phyloP scores from a whole-genome alignment of 2,329 filamentous ascomycete genomes.

The Alternaria gaisen region DNA sequence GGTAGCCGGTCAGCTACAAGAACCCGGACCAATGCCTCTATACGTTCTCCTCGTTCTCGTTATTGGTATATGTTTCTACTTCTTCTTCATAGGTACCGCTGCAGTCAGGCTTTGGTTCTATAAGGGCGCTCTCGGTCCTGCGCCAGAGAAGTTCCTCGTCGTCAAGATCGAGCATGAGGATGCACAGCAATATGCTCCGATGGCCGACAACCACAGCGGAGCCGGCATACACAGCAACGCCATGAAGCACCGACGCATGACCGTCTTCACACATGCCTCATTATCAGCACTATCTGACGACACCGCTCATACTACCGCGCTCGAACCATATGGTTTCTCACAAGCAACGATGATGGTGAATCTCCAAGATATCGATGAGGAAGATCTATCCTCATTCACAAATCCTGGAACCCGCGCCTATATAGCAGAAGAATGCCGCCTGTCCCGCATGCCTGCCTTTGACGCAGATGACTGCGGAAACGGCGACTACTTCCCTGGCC shows the following conservation, averaged over 20 bases:
- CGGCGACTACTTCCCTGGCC: slow-evolving; percentile 35
- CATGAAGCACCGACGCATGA: not conserved
- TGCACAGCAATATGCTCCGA: not conserved
- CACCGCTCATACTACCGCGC: slow-evolving; percentile 1
- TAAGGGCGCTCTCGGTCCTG: slow-evolving; percentile 30
- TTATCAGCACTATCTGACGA: not conserved
- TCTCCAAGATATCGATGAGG: slow-evolving; percentile 16
- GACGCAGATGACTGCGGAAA: slow-evolving; percentile 45
- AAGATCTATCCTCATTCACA: slow-evolving; percentile 6
- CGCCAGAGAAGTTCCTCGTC: slow-evolving; percentile 31
- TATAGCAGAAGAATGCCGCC: slow-evolving; percentile 33
- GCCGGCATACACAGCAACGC: not conserved
- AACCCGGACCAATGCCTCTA: slow-evolving; percentile 10
- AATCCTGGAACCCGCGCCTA: slow-evolving; percentile 19
- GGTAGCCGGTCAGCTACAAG: not conserved
- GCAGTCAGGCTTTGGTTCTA: slow-evolving; percentile 39
- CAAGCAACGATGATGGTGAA: slow-evolving; percentile 12
- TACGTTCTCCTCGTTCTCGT: slow-evolving; percentile 29
- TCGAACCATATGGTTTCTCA: slow-evolving; percentile 2
- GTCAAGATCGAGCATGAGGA: slow-evolving; percentile 10
- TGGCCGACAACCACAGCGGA: not conserved
- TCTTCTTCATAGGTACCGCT: slow-evolving; percentile 29
- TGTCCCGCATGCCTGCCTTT: slow-evolving; percentile 37
- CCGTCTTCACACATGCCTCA: not conserved
- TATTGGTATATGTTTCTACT: slow-evolving; percentile 28